Base-by-base conservation (phyloP, 345 rosid genomes). In the Triadica sebifera region DNA sequence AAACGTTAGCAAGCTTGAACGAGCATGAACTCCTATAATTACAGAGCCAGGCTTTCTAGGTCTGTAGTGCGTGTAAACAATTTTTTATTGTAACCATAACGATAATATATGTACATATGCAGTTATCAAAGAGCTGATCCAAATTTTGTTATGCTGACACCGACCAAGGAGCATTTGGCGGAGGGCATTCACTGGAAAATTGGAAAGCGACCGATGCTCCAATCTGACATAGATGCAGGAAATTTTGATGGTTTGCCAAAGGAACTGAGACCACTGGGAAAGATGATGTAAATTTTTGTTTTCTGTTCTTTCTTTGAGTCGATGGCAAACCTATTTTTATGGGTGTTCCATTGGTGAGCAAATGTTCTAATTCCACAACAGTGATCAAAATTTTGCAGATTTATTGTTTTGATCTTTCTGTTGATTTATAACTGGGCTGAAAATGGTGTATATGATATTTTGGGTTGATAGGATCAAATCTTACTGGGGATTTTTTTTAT, bases 91-190 rank as follows among this genome's bases (percentile, higher is more conserved):
- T 64, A 29, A 29, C 56, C 24, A 62, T 22, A 41, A 16, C 55
- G 41, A 39, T 16, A 49, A 4, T 41, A 0, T 78, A 62, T 51
- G 6, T 38, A 17, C 15, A 16, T 45, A 74, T 81, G 84, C 91
- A 94, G 98, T 78, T 94, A 94, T 76, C 93, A 92, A 88, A 81
- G 98, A 83, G 97, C 95, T 0, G 97, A 89, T 85, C 97, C 95
- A 25, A 92, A 94, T 81, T 94, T 84, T 10, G 83, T 92, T 20
- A 92, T 92, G 97, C 88, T 92, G 81, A 92, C 95, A 29, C 93
- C 95, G 9, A 89, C 78, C 86, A 94, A 94, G 83, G 96, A 94
- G 80, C 98, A 92, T 80, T 79, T 90, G 20, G 98, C 96, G 4
- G 91, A 90, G 81, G 98, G 96, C 58, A 86, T 80, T 10, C 84